Evolutionary conservation across 441 rosid species (phyloP).

Genomic region (Syzygium syzygioides): DNA sequence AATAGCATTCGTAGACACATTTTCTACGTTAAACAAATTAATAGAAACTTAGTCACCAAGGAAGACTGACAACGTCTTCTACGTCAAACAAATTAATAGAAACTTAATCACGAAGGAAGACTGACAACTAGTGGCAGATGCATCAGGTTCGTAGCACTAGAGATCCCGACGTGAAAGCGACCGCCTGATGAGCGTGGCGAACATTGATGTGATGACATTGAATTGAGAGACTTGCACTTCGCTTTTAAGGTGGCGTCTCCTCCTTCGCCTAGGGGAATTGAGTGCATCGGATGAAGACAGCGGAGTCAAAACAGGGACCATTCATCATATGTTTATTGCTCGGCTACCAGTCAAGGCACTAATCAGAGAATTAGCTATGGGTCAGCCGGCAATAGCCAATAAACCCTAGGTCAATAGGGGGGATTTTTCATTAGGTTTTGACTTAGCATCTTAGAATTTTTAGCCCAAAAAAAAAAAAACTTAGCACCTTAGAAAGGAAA

Average conservation of each 20-base stretch:
- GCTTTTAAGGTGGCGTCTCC: neutral
- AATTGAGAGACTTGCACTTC: neutral
- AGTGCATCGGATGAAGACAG: neutral
- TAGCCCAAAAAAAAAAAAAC: no score
- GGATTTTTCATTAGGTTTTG: neutral
- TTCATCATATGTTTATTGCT: rapidly evolving
- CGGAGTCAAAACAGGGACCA: neutral
- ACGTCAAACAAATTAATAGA: no score
- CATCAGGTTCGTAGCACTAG: no score
- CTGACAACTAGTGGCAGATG: no score
- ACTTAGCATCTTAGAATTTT: neutral
- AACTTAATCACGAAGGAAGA: no score
- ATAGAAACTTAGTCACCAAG: neutral
- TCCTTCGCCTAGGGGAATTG: neutral
- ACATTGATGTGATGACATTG: neutral
- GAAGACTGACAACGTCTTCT: no score
- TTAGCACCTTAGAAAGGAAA: neutral
- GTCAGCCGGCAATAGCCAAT: neutral
- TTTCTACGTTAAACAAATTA: neutral
- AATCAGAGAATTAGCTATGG: neutral
- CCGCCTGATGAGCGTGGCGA: neutral
- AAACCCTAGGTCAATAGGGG: neutral
- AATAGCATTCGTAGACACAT: neutral
- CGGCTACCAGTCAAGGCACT: neutral
- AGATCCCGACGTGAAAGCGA: neutral